These are phyloP conservation scores for Irpex sp. DNA, from an alignment of 1,284 basidiomycete genomes.

Conservation along the genomic window DNA sequence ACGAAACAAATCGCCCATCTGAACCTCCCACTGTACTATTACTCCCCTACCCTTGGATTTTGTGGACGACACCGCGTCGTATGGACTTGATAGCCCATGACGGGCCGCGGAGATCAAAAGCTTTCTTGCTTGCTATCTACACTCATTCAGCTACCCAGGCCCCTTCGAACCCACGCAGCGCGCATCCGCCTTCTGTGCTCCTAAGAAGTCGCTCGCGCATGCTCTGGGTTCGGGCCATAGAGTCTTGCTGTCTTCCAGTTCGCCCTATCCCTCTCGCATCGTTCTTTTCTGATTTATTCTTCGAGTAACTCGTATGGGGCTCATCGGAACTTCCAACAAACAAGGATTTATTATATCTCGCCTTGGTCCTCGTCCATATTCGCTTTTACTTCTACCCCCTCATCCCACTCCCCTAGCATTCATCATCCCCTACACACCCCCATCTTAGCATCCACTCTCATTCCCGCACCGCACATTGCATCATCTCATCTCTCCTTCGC, in stretches of 20 bases:
- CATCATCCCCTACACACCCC: not conserved
- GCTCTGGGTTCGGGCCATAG: not conserved
- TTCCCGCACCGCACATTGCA: not conserved
- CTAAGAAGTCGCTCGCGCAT: not conserved
- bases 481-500: not conserved
- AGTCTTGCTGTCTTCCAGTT: not conserved
- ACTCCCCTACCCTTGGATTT: not conserved
- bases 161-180: not conserved
- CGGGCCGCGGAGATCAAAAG: not conserved
- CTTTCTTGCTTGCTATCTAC: conserved; percentile 1
- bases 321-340: not conserved
- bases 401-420: not conserved
- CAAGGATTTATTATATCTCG: not conserved
- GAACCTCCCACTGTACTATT: not conserved
- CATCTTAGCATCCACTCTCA: not conserved
- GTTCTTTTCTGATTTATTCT: conserved; percentile 5
- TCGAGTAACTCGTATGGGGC: conserved; percentile 2
- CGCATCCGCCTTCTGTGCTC: not conserved
- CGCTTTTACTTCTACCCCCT: not conserved
- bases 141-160: not conserved
- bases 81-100: not conserved
- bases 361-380: not conserved
- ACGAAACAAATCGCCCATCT: not conserved
- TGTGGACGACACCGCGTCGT: not conserved
- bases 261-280: not conserved